phyloP scores from a whole-genome alignment of 2,329 filamentous ascomycete species.

The Trichoderma koningii region DNA sequence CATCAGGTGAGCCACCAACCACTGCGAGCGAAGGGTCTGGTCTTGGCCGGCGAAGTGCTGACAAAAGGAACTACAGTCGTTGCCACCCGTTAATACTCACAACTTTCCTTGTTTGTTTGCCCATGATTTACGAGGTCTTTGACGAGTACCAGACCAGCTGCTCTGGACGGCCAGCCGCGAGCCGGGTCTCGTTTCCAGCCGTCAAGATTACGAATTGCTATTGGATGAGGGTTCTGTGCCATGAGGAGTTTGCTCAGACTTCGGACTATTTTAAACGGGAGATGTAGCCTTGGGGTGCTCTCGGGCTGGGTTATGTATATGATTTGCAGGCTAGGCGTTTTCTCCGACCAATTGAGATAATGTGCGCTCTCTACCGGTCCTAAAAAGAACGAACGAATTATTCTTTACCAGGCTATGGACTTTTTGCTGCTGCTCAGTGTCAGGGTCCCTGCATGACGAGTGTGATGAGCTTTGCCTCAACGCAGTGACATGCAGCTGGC shows the following conservation, averaged over 20 bases:
- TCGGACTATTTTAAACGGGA: conserved; percentile 37
- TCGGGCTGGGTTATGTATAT: conserved; percentile 42
- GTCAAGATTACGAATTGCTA: conserved; percentile 22
- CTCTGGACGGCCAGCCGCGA: no score
- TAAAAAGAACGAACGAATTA: background rate
- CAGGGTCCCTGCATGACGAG: no score
- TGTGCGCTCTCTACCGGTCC: conserved; percentile 13
- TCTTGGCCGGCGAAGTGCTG: background rate
- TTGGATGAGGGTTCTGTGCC: conserved; percentile 38
- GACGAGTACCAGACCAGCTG: conserved; percentile 12
- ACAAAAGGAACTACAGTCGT: conserved; percentile 37
- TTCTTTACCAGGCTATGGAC: no score
- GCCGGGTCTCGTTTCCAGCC: background rate
- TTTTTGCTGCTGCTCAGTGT: no score
- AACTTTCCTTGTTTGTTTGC: conserved; percentile 12
- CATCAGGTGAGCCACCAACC: conserved; percentile 65
- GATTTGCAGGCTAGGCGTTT: conserved; percentile 50
- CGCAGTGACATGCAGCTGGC: no score
- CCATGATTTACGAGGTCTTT: conserved; percentile 12
- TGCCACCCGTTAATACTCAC: conserved; percentile 35
- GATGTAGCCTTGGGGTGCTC: conserved; percentile 16
- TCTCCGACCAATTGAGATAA: conserved; percentile 49
- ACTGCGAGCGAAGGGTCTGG: background rate
- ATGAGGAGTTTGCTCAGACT: conserved; percentile 42
- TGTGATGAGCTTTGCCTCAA: no score